phyloP scores from a whole-genome alignment of 2,329 filamentous ascomycete genomes.

The Ceratocystis eucalypticola region DNA sequence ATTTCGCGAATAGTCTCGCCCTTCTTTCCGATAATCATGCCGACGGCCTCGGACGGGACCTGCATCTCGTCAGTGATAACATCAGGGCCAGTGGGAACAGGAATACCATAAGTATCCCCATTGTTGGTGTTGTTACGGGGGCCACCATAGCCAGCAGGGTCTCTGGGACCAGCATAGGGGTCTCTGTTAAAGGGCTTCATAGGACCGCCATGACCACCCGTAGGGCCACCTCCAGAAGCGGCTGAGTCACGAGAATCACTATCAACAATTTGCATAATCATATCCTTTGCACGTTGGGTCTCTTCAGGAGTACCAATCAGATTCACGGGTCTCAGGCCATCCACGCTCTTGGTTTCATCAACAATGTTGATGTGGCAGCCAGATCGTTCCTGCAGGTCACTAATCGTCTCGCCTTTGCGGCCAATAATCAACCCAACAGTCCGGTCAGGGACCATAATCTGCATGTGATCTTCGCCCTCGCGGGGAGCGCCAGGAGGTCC shows the following conservation, averaged over 20 bases:
- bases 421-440: constrained; percentile 89
- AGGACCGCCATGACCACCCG: constrained; percentile 24
- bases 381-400: constrained; percentile 78
- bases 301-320: constrained; percentile 67
- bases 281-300: constrained; percentile 64
- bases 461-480: constrained; percentile 72
- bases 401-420: constrained; percentile 84
- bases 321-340: constrained; percentile 79
- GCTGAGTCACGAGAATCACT: constrained; percentile 59
- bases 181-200: constrained; percentile 18
- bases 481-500: constrained; percentile 27
- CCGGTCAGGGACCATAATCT: constrained; percentile 90
- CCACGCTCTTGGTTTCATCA: constrained; percentile 82
- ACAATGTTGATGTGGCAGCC: constrained; percentile 96
- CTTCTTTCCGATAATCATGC: constrained; percentile 93
- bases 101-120: constrained; percentile 21
- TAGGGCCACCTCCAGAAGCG: constrained; percentile 23
- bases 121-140: constrained; percentile 25
- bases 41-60: constrained; percentile 80
- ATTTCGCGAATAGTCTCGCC: constrained; percentile 92
- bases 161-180: constrained; percentile 13
- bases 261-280: constrained; percentile 89
- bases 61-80: constrained; percentile 73
- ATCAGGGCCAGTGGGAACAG: constrained; percentile 31
- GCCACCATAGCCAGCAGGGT: constrained; percentile 22